Percentiles rank a stretch among this genome's conserved stretches.
phyloP scores from a whole-genome alignment of 768 basidiomycete species.

The Candolleomyces efflorescens region DNA sequence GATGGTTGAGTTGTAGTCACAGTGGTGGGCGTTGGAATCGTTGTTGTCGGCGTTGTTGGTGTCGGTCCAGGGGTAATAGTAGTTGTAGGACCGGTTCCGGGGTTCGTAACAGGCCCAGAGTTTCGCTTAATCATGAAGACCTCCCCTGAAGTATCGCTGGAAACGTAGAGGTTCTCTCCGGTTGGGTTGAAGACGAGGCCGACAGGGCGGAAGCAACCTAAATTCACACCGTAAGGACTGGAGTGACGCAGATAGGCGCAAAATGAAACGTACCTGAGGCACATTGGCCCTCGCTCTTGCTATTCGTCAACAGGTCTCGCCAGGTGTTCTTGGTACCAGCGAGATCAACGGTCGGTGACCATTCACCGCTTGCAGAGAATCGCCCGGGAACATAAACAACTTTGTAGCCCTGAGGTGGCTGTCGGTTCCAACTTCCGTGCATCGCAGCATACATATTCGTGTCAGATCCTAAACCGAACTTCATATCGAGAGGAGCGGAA shows the following conservation, averaged over 20 bases:
- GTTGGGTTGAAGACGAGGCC: neutral
- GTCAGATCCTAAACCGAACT: slow-evolving; percentile 10
- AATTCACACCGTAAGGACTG: neutral
- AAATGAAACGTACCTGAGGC: neutral
- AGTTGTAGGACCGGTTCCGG: neutral
- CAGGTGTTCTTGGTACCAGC: neutral
- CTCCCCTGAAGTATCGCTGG: slow-evolving; percentile 7
- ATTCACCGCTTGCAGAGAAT: neutral
- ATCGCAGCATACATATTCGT: slow-evolving; percentile 11
- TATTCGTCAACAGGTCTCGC: neutral
- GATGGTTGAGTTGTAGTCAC: neutral
- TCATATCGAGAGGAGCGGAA: slow-evolving; percentile 9
- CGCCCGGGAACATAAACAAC: neutral
- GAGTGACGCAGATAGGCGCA: neutral
- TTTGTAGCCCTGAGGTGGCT: slow-evolving; percentile 1
- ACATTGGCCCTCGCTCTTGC: neutral
- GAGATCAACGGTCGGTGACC: neutral
- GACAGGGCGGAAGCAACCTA: slow-evolving; percentile 7
- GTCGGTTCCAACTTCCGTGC: slow-evolving; percentile 14
- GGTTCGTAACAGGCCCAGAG: neutral
- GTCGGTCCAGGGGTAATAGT: neutral
- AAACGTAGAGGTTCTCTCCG: slow-evolving; percentile 5
- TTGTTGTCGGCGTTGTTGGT: neutral
- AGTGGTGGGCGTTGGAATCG: neutral
- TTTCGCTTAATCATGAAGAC: slow-evolving; percentile 8